These are phyloP conservation scores for Lodderomyces margitis DNA, from an alignment of 1,139 yeast genomes.

Conservation along the genomic window DNA sequence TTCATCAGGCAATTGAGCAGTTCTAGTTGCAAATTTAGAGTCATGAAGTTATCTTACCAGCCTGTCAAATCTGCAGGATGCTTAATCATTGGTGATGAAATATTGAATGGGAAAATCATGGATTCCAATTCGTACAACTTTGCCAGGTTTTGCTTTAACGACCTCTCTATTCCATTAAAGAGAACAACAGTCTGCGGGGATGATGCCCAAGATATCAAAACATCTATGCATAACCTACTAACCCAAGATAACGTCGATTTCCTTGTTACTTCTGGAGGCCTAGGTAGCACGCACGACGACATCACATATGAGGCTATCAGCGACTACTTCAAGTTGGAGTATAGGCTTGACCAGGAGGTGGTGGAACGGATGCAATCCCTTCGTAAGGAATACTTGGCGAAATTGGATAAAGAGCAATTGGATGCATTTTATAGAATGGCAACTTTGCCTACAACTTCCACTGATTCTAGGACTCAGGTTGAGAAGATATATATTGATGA, in stretches of 20 bases:
- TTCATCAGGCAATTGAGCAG: background rate
- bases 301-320: conserved; percentile 75
- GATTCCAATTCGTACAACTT: conserved; percentile 77
- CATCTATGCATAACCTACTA: conserved; percentile 46
- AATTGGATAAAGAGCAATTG: conserved; percentile 44
- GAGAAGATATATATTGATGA: conserved; percentile 49
- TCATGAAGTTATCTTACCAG: background rate
- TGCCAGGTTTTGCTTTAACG: conserved; percentile 64
- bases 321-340: conserved; percentile 53
- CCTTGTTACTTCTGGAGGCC: conserved; percentile 78
- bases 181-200: conserved; percentile 76
- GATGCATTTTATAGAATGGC: conserved; percentile 77
- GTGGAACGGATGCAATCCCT: conserved; percentile 57
- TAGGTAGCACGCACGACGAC: conserved; percentile 91
- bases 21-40: background rate
- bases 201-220: conserved; percentile 61
- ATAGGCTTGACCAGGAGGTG: conserved; percentile 55
- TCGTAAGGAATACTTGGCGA: conserved; percentile 39
- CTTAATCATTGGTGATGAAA: conserved; percentile 82
- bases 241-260: conserved; percentile 55
- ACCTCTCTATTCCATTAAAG: conserved; percentile 51
- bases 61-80: conserved; percentile 34
- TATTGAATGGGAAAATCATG: conserved; percentile 78
- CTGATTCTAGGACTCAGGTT: conserved; percentile 23
- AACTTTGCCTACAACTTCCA: conserved; percentile 51